These are phyloP conservation scores for Senna siamea DNA, from an alignment of 306 rosid species.

Conservation along the genomic window DNA sequence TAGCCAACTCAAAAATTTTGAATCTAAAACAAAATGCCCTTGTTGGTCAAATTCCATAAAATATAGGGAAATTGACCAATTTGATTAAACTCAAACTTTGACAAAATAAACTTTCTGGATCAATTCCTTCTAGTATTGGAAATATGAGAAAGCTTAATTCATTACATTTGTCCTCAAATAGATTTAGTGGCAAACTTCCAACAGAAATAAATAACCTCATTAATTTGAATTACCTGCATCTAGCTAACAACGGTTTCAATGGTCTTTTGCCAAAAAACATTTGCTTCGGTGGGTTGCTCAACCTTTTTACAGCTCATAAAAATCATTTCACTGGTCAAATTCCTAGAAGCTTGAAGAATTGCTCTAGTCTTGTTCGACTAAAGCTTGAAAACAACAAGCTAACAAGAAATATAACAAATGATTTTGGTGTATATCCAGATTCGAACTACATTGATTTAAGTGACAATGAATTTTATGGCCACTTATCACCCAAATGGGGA, in stretches of 20 bases:
- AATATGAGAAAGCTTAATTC: not conserved
- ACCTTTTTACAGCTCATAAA: rapidly evolving
- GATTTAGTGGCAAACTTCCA: not conserved
- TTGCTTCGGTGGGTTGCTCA: not conserved
- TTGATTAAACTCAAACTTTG: not conserved
- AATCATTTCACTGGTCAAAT: not conserved
- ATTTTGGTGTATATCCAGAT: too few species aligned
- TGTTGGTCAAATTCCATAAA: not conserved
- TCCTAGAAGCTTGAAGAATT: not conserved
- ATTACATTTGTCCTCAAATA: not conserved
- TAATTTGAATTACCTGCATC: not conserved
- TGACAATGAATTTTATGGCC: too few species aligned
- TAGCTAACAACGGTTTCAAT: not conserved
- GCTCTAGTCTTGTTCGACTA: too few species aligned
- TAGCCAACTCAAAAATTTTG: too few species aligned
- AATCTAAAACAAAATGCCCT: too few species aligned
- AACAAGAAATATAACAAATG: too few species aligned
- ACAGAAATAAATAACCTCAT: not conserved
- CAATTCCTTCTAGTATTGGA: not conserved
- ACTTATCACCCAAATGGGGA: too few species aligned
- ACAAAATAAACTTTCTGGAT: not conserved
- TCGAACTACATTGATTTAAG: too few species aligned
- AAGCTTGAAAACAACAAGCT: too few species aligned
- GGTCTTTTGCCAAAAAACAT: not conserved
- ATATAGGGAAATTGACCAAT: not conserved